These are phyloP conservation scores for Syzygium aromaticum DNA, from an alignment of 345 rosid genomes.

Conservation along the genomic window DNA sequence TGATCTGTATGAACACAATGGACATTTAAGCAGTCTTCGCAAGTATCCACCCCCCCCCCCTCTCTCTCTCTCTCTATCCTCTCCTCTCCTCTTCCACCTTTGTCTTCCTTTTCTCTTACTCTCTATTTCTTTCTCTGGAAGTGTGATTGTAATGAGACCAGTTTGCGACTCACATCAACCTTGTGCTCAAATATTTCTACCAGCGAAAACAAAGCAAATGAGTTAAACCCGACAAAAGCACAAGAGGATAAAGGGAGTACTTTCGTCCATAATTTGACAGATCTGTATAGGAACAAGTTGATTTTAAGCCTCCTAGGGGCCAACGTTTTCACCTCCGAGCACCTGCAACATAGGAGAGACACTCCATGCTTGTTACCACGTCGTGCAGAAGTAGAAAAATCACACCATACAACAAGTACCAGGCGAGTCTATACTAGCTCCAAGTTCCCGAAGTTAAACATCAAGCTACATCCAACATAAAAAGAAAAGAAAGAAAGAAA, in stretches of 20 bases:
- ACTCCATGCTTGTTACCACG: not conserved
- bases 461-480: not conserved
- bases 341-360: not conserved
- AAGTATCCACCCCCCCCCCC: not conserved
- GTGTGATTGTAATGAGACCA: not conserved
- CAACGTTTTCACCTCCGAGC: not conserved
- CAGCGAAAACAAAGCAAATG: not conserved
- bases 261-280: not conserved
- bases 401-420: not conserved
- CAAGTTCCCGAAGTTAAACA: not conserved
- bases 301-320: not conserved
- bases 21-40: not conserved
- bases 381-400: not conserved
- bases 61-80: rapidly evolving
- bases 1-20: not conserved
- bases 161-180: not conserved
- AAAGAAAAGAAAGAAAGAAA: not conserved
- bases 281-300: not conserved
- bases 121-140: not conserved
- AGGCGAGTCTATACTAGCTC: not conserved
- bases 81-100: not conserved
- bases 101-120: not conserved
- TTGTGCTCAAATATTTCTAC: not conserved
- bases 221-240: not conserved
- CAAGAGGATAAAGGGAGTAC: not conserved